Percentiles rank a stretch among this genome's conserved stretches.
phyloP scores from a whole-genome alignment of 352 stramenopile genomes.

The Phytopythium cucurbitacearum region DNA sequence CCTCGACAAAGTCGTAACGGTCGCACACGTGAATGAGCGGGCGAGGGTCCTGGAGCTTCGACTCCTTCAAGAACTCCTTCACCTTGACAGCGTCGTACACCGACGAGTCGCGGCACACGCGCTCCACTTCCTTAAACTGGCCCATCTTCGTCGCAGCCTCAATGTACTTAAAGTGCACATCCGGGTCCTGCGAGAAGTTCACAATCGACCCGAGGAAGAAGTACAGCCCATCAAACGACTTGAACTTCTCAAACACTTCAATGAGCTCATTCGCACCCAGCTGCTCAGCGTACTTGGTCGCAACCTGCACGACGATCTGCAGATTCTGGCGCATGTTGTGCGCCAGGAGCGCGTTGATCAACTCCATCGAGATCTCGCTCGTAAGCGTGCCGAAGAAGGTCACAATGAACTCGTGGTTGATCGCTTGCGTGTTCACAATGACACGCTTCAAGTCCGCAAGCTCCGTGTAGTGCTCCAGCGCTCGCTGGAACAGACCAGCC shows the following conservation, averaged over 20 bases:
- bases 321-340: slow-evolving; percentile 97
- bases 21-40: slow-evolving; percentile 99
- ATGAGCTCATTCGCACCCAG: slow-evolving; percentile 95
- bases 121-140: slow-evolving; percentile 99
- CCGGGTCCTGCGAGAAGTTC: slow-evolving; percentile 97
- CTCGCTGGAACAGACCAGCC: slow-evolving; percentile 97
- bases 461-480: slow-evolving; percentile 99
- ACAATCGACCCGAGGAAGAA: slow-evolving; percentile 99
- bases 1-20: slow-evolving; percentile 98
- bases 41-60: slow-evolving; percentile 98
- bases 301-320: slow-evolving; percentile 98
- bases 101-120: slow-evolving; percentile 99
- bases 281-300: slow-evolving; percentile 93
- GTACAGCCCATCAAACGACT: slow-evolving; percentile 97
- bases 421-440: slow-evolving; percentile 89
- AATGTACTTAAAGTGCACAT: slow-evolving; percentile 99
- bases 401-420: slow-evolving; percentile 98
- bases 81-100: slow-evolving; percentile 99
- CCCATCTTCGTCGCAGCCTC: slow-evolving; percentile 99
- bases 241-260: slow-evolving; percentile 99
- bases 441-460: slow-evolving; percentile 96
- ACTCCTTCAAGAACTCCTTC: slow-evolving; percentile 99
- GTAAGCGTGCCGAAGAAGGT: slow-evolving; percentile 99
- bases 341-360: slow-evolving; percentile 98
- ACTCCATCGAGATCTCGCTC: slow-evolving; percentile 95